Conservation (phyloP, 306 rosid genomes). For the Sophora flavescens region DNA sequence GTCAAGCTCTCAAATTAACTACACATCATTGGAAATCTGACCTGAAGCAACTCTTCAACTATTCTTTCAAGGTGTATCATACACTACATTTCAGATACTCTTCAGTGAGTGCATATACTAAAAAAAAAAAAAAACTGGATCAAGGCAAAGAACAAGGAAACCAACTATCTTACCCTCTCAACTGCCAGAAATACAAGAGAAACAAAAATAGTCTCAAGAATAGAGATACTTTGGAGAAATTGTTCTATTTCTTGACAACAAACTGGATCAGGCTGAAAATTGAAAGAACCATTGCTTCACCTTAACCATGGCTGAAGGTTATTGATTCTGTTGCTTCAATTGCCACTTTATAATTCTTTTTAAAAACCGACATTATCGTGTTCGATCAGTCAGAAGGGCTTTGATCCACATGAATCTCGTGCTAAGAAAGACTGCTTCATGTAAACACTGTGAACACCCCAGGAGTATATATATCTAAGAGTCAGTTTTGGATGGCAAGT, state of each 20-base stretch:
- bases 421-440: neutral
- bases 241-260: neutral
- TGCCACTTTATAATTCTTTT: constrained; percentile 2
- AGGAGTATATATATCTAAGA: constrained; percentile 17
- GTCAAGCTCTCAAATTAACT: neutral
- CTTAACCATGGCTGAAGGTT: constrained; percentile 23
- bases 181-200: constrained; percentile 2
- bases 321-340: neutral
- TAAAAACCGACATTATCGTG: neutral
- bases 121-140: neutral
- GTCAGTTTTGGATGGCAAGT: constrained; percentile 24
- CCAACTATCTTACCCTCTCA: constrained; percentile 1
- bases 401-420: neutral
- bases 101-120: neutral
- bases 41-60: neutral
- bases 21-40: constrained; percentile 15
- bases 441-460: constrained; percentile 12
- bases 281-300: constrained; percentile 28
- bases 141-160: constrained; percentile 9
- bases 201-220: neutral
- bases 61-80: neutral
- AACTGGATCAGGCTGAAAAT: neutral
- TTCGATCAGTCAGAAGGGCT: constrained; percentile 3
- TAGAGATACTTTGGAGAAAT: neutral
- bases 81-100: constrained; percentile 3